Evolutionary conservation across 2,329 filamentous ascomycete genomes (phyloP), one percentile per base, ranked within the genome.

Genomic region (Sporothrix curviconia): DNA sequence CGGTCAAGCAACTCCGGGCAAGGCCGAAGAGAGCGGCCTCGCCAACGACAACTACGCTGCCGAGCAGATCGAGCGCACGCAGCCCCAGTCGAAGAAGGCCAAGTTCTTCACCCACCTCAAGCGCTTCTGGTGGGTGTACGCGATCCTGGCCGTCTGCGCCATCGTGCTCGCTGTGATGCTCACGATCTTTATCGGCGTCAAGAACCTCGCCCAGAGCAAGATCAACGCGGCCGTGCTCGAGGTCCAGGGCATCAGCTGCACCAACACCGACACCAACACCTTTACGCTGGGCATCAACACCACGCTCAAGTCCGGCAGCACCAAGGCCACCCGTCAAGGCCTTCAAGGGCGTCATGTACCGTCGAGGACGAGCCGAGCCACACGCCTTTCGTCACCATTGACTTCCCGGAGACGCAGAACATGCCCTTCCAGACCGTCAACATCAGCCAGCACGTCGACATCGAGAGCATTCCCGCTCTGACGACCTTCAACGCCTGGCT

Each of bases 121-220:
- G 65, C 75, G 72, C 63, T 84, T 79, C 64, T 86, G 83, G 84
- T 86, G 83, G 83, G 64, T 76, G 61, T 76, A 84, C 64, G 67
- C 85, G 59, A 71, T 86, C 58, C 66, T 74, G 15, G 67, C 82
- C 53, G 66, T 78, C 57, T 62, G 75, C 60, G 69, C 83, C 44
- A 67, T 78, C 43, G 73, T 83, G 34, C 69, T 87, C 14, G 72
- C 83, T 37, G 76, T 87, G 17, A 74, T 80, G 39, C 71, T 84
- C 39, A 69, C 86, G 64, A 74, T 84, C 66, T 76, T 82, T 55
- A 79, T 83, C 47, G 77, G 69, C 39, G 72, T 84, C 30, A 80
- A 80, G 57, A 78, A 75, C 63, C 78, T 84, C 58, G 79, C 79
- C 34, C 82, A 85, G 68, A 59, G 70, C 56, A 81, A 80, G 69